Evolutionary conservation across 1,284 basidiomycete genomes (phyloP).

Genomic region (Marasmius sp.): DNA sequence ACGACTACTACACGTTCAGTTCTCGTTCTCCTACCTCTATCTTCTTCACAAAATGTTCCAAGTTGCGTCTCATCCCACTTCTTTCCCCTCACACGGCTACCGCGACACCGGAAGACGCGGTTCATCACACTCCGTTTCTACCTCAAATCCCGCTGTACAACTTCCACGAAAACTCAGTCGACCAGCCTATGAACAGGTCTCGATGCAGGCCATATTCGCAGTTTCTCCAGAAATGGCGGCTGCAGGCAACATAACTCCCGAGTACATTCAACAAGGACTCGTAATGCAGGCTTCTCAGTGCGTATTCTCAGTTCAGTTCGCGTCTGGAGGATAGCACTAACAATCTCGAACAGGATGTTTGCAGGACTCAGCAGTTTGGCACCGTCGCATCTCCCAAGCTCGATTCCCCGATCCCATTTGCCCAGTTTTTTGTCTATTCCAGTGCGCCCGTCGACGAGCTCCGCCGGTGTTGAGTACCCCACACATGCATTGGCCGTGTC

Average conservation of each 20-base stretch:
- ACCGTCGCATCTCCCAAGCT: constrained; percentile 48
- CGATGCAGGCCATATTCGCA: constrained; percentile 48
- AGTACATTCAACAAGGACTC: constrained; percentile 58
- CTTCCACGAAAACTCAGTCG: constrained; percentile 59
- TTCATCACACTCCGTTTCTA: constrained; percentile 17
- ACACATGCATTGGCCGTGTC: constrained; percentile 61
- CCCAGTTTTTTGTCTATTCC: constrained; percentile 46
- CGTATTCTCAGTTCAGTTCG: constrained; percentile 22
- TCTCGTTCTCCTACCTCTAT: no score
- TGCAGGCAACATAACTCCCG: constrained; percentile 42
- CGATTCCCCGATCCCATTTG: constrained; percentile 47
- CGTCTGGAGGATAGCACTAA: constrained; percentile 15
- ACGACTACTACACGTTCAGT: neutral
- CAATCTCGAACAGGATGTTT: constrained; percentile 42
- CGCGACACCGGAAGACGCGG: constrained; percentile 26
- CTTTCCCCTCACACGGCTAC: constrained; percentile 33
- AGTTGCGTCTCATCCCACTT: constrained; percentile 42
- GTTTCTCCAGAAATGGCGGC: constrained; percentile 55
- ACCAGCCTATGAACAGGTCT: constrained; percentile 53
- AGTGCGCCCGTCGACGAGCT: constrained; percentile 29
- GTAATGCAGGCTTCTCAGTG: constrained; percentile 50
- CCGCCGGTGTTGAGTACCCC: constrained; percentile 40
- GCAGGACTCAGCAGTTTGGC: constrained; percentile 48
- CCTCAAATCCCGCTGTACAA: constrained; percentile 37
- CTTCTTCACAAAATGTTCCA: constrained; percentile 41